These are phyloP conservation scores for Chlamydomonas sp. DNA, from an alignment of 139 green algal genomes.

Conservation along the genomic window DNA sequence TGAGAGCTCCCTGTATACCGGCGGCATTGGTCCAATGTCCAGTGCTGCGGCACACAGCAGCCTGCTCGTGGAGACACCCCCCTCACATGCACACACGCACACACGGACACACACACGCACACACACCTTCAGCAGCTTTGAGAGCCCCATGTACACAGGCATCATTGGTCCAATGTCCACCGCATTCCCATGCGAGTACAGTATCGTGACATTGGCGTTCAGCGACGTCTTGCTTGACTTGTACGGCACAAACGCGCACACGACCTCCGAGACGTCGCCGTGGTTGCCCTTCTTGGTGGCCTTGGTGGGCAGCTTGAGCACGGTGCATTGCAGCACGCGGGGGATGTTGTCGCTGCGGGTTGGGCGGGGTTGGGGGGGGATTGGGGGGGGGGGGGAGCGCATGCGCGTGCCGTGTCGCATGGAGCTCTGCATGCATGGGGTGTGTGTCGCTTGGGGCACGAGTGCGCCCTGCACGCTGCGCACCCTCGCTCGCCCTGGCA, in stretches of 20 bases:
- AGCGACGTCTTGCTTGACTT: too few relatives aligned
- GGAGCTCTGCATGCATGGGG: too few relatives aligned
- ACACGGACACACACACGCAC: too few relatives aligned
- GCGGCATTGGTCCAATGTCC: constrained; percentile 84
- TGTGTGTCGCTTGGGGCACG: too few relatives aligned
- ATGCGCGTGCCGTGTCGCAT: too few relatives aligned
- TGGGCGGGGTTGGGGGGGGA: background rate
- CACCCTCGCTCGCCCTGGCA: too few relatives aligned
- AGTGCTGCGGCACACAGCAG: too few relatives aligned
- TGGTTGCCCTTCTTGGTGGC: background rate
- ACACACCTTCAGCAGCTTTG: constrained; percentile 53
- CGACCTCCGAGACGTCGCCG: constrained; percentile 31
- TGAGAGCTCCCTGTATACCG: constrained; percentile 66
- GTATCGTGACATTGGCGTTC: constrained; percentile 52
- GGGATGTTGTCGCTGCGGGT: constrained; percentile 1
- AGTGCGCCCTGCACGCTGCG: too few relatives aligned
- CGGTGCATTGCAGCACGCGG: background rate
- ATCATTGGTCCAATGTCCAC: constrained; percentile 87
- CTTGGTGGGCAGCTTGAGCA: constrained; percentile 7
- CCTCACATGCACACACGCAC: too few relatives aligned
- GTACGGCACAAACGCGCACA: constrained; percentile 52
- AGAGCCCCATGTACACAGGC: constrained; percentile 68
- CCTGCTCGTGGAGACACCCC: too few relatives aligned
- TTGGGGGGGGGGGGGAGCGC: too few relatives aligned
- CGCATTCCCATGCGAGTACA: constrained; percentile 91